Conservation (phyloP, 768 basidiomycete genomes). For the Panaeolus papilionaceus region DNA sequence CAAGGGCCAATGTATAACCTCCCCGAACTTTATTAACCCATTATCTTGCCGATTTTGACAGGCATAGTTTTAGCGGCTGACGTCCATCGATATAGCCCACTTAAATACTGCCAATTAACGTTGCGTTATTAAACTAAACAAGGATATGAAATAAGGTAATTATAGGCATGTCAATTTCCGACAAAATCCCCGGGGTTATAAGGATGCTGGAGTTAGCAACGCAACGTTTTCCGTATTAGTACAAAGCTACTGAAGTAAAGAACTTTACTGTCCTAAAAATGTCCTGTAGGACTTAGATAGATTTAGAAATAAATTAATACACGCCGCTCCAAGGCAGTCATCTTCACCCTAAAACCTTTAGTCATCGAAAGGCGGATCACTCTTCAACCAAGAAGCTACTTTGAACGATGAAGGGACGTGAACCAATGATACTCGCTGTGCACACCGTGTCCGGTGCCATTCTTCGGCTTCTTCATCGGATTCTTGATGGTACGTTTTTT, state of each 20-base stretch:
- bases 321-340: neutral
- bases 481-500: conserved; percentile 35
- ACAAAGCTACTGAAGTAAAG: conserved; percentile 3
- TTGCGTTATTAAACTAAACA: conserved; percentile 13
- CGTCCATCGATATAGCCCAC: conserved; percentile 1
- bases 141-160: conserved; percentile 10
- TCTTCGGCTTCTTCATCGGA: conserved; percentile 81
- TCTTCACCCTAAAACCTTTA: neutral
- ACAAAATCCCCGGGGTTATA: neutral
- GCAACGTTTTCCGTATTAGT: conserved; percentile 13
- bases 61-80: conserved; percentile 6
- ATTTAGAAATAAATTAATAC: conserved; percentile 29
- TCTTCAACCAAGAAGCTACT: conserved; percentile 36
- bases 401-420: conserved; percentile 64
- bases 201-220: conserved; percentile 5
- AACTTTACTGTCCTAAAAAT: conserved; percentile 10
- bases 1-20: conserved; percentile 1
- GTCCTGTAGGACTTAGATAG: conserved; percentile 23
- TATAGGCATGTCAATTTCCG: conserved; percentile 7
- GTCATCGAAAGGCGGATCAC: conserved; percentile 12
- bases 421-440: conserved; percentile 85
- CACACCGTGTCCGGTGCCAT: conserved; percentile 86
- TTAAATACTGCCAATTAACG: conserved; percentile 7
- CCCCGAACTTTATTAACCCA: conserved; percentile 4
- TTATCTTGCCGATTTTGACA: conserved; percentile 5